Percentiles rank a stretch among this genome's conserved stretches.
Evolutionary conservation across 1,284 basidiomycete genomes (phyloP).

Genomic region (Leccinum solheimii): DNA sequence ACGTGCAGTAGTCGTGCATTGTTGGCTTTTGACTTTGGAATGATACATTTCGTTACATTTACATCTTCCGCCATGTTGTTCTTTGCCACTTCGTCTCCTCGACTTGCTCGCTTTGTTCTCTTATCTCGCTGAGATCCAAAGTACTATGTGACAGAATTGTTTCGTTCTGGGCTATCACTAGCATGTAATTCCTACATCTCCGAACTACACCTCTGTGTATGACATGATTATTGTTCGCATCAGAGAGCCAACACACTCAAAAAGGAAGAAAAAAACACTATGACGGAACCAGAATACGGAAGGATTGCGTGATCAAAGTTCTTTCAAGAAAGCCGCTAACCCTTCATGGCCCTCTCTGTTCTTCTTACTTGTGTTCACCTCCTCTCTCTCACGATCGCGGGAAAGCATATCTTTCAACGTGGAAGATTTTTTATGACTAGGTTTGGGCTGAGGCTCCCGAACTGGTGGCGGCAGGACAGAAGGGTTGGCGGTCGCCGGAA

Average conservation of each 20-base stretch:
- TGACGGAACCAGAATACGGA: too few species aligned
- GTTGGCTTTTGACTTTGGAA: not conserved
- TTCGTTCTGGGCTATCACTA: not conserved
- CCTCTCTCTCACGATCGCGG: slow-evolving; percentile 53
- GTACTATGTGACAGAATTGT: not conserved
- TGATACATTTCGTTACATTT: too few species aligned
- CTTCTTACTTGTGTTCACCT: slow-evolving; percentile 33
- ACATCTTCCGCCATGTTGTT: too few species aligned
- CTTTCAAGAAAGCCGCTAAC: slow-evolving; percentile 58
- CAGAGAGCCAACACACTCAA: not conserved
- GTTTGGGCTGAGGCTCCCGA: slow-evolving; percentile 10
- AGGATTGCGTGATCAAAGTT: slow-evolving; percentile 30
- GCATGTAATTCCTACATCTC: not conserved
- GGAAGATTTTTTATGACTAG: slow-evolving; percentile 38
- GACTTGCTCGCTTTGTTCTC: not conserved
- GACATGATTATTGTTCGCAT: not conserved
- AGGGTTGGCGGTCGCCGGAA: not conserved
- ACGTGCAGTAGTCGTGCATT: too few species aligned
- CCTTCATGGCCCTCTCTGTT: slow-evolving; percentile 33
- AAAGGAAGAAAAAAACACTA: not conserved
- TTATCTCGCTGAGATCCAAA: not conserved
- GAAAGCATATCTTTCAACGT: slow-evolving; percentile 62
- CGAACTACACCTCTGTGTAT: not conserved
- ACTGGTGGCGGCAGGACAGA: not conserved
- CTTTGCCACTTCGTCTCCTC: too few species aligned